Conservation (phyloP, 352 stramenopile genomes). For the Phytophthora pistaciae region DNA sequence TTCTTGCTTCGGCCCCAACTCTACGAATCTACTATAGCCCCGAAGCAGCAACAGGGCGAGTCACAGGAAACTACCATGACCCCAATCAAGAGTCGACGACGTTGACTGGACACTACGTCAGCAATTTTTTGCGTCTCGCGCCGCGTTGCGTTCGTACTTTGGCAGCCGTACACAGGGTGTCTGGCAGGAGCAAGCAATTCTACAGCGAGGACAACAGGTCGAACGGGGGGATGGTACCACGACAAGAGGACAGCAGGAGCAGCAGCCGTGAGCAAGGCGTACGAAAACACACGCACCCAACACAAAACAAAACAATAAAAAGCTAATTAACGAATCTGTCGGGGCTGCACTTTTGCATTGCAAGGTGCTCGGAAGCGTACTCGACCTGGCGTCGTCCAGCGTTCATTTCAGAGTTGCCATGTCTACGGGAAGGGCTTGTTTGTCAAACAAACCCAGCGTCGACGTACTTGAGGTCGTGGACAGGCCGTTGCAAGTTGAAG, state of each 20-base stretch:
- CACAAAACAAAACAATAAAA: slow-evolving; percentile 37
- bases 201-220: slow-evolving; percentile 1
- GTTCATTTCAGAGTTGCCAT: background rate
- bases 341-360: slow-evolving; percentile 15
- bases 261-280: slow-evolving; percentile 22
- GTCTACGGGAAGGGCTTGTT: background rate
- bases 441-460: background rate
- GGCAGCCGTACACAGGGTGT: background rate
- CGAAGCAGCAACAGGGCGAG: slow-evolving; percentile 19
- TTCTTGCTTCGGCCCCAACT: background rate
- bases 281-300: slow-evolving; percentile 13
- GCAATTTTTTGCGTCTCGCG: slow-evolving; percentile 13
- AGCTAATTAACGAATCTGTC: slow-evolving; percentile 38
- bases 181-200: background rate
- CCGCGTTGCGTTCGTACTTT: slow-evolving; percentile 15
- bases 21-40: slow-evolving; percentile 10
- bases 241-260: slow-evolving; percentile 1
- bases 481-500: slow-evolving; percentile 7
- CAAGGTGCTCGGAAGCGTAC: background rate
- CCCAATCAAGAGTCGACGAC: slow-evolving; percentile 14
- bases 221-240: background rate
- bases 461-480: slow-evolving; percentile 20
- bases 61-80: slow-evolving; percentile 17
- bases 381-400: background rate
- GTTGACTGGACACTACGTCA: slow-evolving; percentile 4